These are phyloP conservation scores for Tetracladium maxilliforme DNA, from an alignment of 2,329 filamentous ascomycete genomes.

Conservation along the genomic window DNA sequence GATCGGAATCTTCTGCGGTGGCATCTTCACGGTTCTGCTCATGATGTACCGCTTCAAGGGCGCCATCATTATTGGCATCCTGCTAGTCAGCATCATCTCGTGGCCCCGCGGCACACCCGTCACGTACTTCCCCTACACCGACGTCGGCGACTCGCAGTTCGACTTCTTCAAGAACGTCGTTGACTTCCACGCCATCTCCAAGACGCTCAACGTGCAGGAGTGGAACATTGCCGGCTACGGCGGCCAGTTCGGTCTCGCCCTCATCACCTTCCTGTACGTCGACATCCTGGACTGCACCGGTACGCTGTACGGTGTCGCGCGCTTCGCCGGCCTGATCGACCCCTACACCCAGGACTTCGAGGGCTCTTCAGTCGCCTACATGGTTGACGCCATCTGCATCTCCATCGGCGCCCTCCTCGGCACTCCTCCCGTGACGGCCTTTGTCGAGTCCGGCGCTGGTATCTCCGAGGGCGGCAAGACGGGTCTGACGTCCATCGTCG, in stretches of 20 bases:
- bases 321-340: slow-evolving; percentile 68
- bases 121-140: slow-evolving; percentile 67
- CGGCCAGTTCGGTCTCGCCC: slow-evolving; percentile 65
- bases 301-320: slow-evolving; percentile 81
- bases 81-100: slow-evolving; percentile 75
- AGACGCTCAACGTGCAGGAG: slow-evolving; percentile 54
- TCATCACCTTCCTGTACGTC: slow-evolving; percentile 82
- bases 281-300: slow-evolving; percentile 81
- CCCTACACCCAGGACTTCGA: slow-evolving; percentile 78
- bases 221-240: slow-evolving; percentile 52
- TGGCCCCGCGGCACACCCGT: slow-evolving; percentile 68
- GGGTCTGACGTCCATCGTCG: slow-evolving; percentile 66
- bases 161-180: slow-evolving; percentile 84
- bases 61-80: slow-evolving; percentile 70
- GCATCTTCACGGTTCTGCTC: slow-evolving; percentile 63
- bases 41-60: slow-evolving; percentile 82
- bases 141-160: slow-evolving; percentile 54
- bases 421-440: slow-evolving; percentile 69
- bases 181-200: slow-evolving; percentile 63
- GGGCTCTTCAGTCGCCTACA: slow-evolving; percentile 69
- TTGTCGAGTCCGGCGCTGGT: slow-evolving; percentile 78
- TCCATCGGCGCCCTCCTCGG: slow-evolving; percentile 70
- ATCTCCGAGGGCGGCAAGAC: slow-evolving; percentile 81
- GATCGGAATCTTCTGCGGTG: slow-evolving; percentile 79
- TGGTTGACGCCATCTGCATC: slow-evolving; percentile 66